These are phyloP conservation scores for Fusarium illudens DNA, from an alignment of 2,329 filamentous ascomycete genomes.

Conservation along the genomic window DNA sequence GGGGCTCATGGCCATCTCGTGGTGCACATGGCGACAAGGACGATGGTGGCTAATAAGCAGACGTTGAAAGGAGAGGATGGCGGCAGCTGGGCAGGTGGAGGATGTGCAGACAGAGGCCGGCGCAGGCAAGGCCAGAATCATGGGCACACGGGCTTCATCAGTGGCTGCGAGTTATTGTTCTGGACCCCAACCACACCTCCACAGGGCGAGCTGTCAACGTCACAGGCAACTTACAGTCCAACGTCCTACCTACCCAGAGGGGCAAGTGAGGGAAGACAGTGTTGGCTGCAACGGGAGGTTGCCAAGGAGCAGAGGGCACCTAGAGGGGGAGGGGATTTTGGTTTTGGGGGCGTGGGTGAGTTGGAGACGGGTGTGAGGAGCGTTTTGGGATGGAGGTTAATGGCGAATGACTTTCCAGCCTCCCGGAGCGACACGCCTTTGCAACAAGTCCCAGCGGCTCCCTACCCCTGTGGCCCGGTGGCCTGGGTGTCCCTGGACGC, in stretches of 20 bases:
- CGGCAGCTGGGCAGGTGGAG: neutral
- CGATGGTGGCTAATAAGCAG: slow-evolving; percentile 12
- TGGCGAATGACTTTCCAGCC: slow-evolving; percentile 28
- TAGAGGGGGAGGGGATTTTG: slow-evolving; percentile 20
- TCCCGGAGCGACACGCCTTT: slow-evolving; percentile 31
- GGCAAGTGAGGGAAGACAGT: slow-evolving; percentile 4
- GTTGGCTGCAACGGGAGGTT: slow-evolving; percentile 18
- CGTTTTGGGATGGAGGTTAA: slow-evolving; percentile 9
- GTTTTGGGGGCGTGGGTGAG: slow-evolving; percentile 9
- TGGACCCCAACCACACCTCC: neutral
- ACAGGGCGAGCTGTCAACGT: slow-evolving; percentile 24
- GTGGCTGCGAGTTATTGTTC: slow-evolving; percentile 1
- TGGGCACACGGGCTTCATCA: neutral
- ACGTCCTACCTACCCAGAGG: slow-evolving; percentile 20
- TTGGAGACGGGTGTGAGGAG: slow-evolving; percentile 18
- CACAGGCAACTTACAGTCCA: slow-evolving; percentile 14
- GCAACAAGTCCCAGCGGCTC: slow-evolving; percentile 31
- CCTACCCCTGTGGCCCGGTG: slow-evolving; percentile 32
- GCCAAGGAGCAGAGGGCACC: slow-evolving; percentile 7
- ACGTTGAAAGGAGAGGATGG: slow-evolving; percentile 10
- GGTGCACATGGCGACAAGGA: slow-evolving; percentile 21
- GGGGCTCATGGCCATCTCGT: slow-evolving; percentile 8
- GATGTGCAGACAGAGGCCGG: neutral
- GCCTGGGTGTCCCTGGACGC: slow-evolving; percentile 30
- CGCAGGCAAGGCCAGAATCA: neutral